A percentile compares a stretch with the other conserved stretches of the same genome.
phyloP scores from a whole-genome alignment of 2,329 filamentous ascomycete species.

The Periconia sp. region DNA sequence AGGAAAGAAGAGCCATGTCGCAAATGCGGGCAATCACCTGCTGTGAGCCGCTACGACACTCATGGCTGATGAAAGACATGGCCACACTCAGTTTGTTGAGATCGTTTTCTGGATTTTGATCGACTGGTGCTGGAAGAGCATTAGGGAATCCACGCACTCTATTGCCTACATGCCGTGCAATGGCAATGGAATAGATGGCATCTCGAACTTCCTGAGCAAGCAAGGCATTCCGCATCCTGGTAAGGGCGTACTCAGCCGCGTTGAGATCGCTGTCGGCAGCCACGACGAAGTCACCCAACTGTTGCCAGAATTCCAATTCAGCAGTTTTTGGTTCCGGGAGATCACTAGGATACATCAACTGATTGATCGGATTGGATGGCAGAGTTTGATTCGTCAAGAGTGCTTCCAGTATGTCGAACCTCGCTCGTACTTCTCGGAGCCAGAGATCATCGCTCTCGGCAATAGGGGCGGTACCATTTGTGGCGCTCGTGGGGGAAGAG shows the following conservation, averaged over 20 bases:
- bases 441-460: constrained; percentile 58
- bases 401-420: constrained; percentile 74
- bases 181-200: constrained; percentile 84
- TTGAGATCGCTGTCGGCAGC: constrained; percentile 62
- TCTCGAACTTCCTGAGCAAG: constrained; percentile 85
- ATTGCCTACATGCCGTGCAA: constrained; percentile 73
- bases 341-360: constrained; percentile 51
- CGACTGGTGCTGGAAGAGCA: constrained; percentile 30
- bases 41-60: constrained; percentile 48
- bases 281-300: constrained; percentile 71
- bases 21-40: constrained; percentile 53
- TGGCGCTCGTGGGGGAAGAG: constrained; percentile 39
- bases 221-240: constrained; percentile 68
- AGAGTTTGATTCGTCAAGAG: constrained; percentile 74
- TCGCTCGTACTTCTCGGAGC: constrained; percentile 63
- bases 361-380: constrained; percentile 58
- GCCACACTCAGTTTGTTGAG: constrained; percentile 51
- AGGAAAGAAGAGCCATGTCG: constrained; percentile 51
- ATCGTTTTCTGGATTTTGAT: constrained; percentile 38
- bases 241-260: constrained; percentile 66
- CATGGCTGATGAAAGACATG: constrained; percentile 51
- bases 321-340: constrained; percentile 39
- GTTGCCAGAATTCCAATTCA: constrained; percentile 81
- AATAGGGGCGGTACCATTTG: constrained; percentile 44
- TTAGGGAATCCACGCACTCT: constrained; percentile 53